These are phyloP conservation scores for Pichia sp. DNA, from an alignment of 1,139 yeast genomes.

Conservation along the genomic window DNA sequence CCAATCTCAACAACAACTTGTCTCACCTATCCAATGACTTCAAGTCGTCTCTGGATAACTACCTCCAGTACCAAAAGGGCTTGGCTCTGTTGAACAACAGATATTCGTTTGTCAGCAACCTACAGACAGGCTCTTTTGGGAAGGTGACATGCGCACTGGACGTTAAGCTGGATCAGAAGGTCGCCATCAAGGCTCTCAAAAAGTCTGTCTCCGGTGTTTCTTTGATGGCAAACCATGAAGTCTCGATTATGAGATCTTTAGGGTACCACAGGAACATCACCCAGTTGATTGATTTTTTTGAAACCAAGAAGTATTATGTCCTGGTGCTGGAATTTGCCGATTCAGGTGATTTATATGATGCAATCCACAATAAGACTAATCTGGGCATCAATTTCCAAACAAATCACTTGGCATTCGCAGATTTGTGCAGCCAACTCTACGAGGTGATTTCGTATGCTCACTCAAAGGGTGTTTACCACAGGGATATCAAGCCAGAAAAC, in stretches of 20 bases:
- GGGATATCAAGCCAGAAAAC: constrained; percentile 56
- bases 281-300: constrained; percentile 42
- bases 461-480: constrained; percentile 43
- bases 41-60: constrained; percentile 33
- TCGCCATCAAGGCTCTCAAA: constrained; percentile 42
- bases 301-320: constrained; percentile 39
- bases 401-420: constrained; percentile 25
- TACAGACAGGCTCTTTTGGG: constrained; percentile 54
- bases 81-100: constrained; percentile 32
- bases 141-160: constrained; percentile 48
- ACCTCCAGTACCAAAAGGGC: constrained; percentile 38
- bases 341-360: constrained; percentile 49
- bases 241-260: constrained; percentile 39
- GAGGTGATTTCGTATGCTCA: constrained; percentile 43
- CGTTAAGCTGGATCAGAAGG: constrained; percentile 31
- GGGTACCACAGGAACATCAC: constrained; percentile 41
- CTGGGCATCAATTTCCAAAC: constrained; percentile 29
- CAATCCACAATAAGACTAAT: constrained; percentile 33
- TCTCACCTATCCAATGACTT: constrained; percentile 22
- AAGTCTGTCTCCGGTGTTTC: constrained; percentile 33
- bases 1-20: not conserved
- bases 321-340: constrained; percentile 49
- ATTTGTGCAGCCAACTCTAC: constrained; percentile 39
- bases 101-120: constrained; percentile 37
- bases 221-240: constrained; percentile 45